These are phyloP conservation scores for Ocimum tenuiflorum DNA, from an alignment of 257 asterid species.

Conservation along the genomic window DNA sequence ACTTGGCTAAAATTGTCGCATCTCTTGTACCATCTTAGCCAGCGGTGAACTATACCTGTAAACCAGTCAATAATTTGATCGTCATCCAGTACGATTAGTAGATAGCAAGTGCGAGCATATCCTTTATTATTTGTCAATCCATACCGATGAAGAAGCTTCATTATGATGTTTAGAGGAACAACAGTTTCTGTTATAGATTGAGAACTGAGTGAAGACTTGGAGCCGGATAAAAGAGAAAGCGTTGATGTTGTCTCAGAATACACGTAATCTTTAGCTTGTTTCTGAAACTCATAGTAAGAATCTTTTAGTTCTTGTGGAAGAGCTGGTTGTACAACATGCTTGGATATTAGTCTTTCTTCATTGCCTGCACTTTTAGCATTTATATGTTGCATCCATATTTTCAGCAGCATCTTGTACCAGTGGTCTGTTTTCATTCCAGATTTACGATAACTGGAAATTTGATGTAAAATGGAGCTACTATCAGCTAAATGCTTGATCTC, in stretches of 20 bases:
- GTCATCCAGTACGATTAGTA: conserved; percentile 57
- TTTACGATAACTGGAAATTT: conserved; percentile 56
- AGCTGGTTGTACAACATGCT: conserved; percentile 61
- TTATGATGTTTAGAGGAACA: conserved; percentile 55
- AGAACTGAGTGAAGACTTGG: conserved; percentile 26
- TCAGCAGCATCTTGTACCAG: conserved; percentile 71
- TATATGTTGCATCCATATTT: conserved; percentile 69
- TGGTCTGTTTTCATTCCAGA: conserved; percentile 91
- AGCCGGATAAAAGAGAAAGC: conserved; percentile 51
- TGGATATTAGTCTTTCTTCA: conserved; percentile 51
- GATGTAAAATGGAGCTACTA: conserved; percentile 44
- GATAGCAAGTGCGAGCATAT: conserved; percentile 49
- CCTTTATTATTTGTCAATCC: conserved; percentile 66
- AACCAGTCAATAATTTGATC: conserved; percentile 73
- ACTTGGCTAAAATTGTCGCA: conserved; percentile 63
- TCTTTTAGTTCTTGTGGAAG: conserved; percentile 72
- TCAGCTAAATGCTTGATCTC: conserved; percentile 74
- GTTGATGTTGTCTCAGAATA: conserved; percentile 68
- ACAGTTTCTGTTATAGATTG: conserved; percentile 35
- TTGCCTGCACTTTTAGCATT: conserved; percentile 32
- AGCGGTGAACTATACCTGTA: conserved; percentile 64
- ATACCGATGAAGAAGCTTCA: conserved; percentile 61
- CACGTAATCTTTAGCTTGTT: conserved; percentile 51
- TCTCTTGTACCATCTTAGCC: conserved; percentile 70
- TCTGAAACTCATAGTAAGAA: conserved; percentile 63